Evolutionary conservation across 306 rosid genomes (phyloP).

Genomic region (Quercus gilva): DNA sequence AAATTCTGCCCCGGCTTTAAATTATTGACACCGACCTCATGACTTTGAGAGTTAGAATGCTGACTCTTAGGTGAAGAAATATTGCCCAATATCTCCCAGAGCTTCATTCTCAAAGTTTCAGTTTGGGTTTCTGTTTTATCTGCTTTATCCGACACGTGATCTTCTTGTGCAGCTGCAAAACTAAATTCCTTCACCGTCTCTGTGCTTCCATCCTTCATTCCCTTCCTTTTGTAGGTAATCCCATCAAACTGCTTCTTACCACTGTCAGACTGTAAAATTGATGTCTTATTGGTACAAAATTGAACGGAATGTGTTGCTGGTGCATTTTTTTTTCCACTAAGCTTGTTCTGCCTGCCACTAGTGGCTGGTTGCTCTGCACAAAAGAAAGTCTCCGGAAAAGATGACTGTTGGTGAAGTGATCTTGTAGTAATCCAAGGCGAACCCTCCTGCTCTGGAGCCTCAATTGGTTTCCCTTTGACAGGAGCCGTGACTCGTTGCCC

Average conservation of each 20-base stretch:
- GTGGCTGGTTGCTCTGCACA: slow-evolving; percentile 46
- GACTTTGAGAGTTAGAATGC: slow-evolving; percentile 39
- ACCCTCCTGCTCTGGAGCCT: slow-evolving; percentile 32
- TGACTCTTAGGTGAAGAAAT: slow-evolving; percentile 52
- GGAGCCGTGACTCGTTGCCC: slow-evolving; percentile 36
- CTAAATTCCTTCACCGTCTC: slow-evolving; percentile 51
- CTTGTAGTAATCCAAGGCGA: slow-evolving; percentile 52
- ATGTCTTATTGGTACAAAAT: slow-evolving; percentile 37
- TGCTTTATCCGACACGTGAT: slow-evolving; percentile 35
- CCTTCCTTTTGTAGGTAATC: slow-evolving; percentile 40
- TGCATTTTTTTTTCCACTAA: slow-evolving; percentile 38
- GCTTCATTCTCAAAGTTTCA: slow-evolving; percentile 75
- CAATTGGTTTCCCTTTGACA: slow-evolving; percentile 35
- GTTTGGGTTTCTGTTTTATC: slow-evolving; percentile 56
- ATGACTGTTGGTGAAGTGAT: slow-evolving; percentile 36
- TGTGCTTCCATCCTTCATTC: slow-evolving; percentile 33
- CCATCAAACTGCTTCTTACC: slow-evolving; percentile 42
- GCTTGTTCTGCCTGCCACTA: slow-evolving; percentile 31
- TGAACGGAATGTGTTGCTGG: slow-evolving; percentile 35
- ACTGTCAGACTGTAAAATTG: slow-evolving; percentile 35
- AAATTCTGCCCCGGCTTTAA: slow-evolving; percentile 36
- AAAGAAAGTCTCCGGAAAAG: slow-evolving; percentile 37
- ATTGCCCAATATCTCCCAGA: slow-evolving; percentile 75
- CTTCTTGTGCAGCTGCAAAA: slow-evolving; percentile 40
- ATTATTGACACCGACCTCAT: slow-evolving; percentile 30